Conservation (phyloP, 148 eudicot genomes). For the Nepenthes mirabilis region DNA sequence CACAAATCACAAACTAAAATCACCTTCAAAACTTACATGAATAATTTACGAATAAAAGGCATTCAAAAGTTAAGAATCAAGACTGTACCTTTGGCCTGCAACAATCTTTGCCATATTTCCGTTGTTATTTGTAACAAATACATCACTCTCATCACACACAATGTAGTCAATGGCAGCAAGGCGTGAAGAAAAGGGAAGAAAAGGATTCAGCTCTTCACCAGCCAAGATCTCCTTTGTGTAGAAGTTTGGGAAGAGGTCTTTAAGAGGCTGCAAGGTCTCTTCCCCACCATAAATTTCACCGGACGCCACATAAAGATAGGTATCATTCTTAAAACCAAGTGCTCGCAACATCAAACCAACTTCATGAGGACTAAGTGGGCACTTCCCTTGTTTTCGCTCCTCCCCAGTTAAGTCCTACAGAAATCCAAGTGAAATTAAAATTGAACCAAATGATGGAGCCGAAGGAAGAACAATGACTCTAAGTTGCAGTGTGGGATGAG, state of each 20-base stretch:
- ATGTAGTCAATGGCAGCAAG: slow-evolving; percentile 96
- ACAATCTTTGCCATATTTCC: slow-evolving; percentile 99
- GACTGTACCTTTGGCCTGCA: slow-evolving; percentile 72
- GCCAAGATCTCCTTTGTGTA: slow-evolving; percentile 91
- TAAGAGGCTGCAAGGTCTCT: slow-evolving; percentile 73
- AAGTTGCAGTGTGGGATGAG: too few species aligned
- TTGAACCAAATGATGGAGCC: background rate
- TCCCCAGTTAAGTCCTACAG: slow-evolving; percentile 67
- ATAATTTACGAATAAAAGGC: background rate
- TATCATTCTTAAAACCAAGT: slow-evolving; percentile 73
- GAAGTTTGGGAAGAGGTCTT: slow-evolving; percentile 81
- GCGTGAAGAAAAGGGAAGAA: slow-evolving; percentile 82
- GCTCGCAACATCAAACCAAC: slow-evolving; percentile 91
- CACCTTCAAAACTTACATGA: too few species aligned
- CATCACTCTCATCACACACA: slow-evolving; percentile 93
- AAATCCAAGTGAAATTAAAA: background rate
- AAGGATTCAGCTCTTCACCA: slow-evolving; percentile 48
- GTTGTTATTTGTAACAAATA: slow-evolving; percentile 87
- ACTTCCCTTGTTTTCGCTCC: slow-evolving; percentile 79
- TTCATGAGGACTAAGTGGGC: slow-evolving; percentile 96
- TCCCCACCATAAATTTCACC: slow-evolving; percentile 96
- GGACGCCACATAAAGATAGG: slow-evolving; percentile 84
- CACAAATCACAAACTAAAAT: too few species aligned
- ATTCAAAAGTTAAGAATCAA: background rate
- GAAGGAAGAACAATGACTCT: too few species aligned